Conservation (phyloP, 2,329 filamentous ascomycete species). For the Sporothrix humicola region DNA sequence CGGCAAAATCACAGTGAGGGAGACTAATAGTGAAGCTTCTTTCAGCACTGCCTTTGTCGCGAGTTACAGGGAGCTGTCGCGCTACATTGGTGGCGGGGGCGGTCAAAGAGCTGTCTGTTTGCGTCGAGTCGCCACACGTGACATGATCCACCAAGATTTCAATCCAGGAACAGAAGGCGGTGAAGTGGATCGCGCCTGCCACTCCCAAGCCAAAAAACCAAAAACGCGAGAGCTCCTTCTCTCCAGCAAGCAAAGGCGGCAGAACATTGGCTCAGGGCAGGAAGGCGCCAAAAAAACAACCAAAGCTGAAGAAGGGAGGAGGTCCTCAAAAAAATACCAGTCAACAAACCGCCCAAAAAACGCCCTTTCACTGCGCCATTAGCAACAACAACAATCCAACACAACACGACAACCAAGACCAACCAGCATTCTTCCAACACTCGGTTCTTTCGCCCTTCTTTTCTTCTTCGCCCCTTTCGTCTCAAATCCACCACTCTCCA, state of each 20-base stretch:
- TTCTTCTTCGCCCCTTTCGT: background rate
- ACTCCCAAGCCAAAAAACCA: background rate
- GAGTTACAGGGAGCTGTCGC: background rate
- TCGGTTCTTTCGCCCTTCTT: background rate
- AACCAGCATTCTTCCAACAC: slow-evolving; percentile 12
- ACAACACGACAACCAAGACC: slow-evolving; percentile 5
- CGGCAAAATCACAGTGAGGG: slow-evolving; percentile 26
- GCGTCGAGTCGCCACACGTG: slow-evolving; percentile 5
- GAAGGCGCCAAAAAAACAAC: slow-evolving; percentile 16
- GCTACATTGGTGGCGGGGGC: background rate
- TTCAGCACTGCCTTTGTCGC: background rate
- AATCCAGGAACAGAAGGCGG: slow-evolving; percentile 16
- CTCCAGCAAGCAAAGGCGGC: background rate
- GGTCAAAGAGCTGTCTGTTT: background rate
- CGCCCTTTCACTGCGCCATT: background rate
- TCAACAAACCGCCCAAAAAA: background rate
- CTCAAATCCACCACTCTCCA: background rate
- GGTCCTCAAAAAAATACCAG: slow-evolving; percentile 4
- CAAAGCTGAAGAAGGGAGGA: background rate
- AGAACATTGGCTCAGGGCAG: slow-evolving; percentile 14
- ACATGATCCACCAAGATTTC: background rate
- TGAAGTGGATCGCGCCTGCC: slow-evolving; percentile 14
- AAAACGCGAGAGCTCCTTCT: slow-evolving; percentile 19
- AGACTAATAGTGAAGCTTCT: slow-evolving; percentile 1
- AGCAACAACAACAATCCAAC: slow-evolving; percentile 19